phyloP scores from a whole-genome alignment of 2,329 filamentous ascomycete species.

The Gnomoniopsis sp. region DNA sequence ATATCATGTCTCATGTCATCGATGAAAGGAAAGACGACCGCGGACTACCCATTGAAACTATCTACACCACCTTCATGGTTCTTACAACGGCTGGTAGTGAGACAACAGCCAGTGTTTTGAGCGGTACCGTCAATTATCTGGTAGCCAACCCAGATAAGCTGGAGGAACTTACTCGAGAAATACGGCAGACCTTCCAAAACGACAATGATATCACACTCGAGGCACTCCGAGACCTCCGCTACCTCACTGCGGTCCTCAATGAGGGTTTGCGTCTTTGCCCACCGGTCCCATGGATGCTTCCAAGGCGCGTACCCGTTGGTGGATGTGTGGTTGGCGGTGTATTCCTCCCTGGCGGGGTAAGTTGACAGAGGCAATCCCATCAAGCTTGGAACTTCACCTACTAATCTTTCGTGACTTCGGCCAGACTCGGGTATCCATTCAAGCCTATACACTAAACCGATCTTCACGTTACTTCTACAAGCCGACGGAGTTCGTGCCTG shows the following conservation, averaged over 20 bases:
- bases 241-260: background rate
- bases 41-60: slow-evolving; percentile 23
- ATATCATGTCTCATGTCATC: slow-evolving; percentile 28
- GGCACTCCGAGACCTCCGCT: background rate
- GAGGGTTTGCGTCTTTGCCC: slow-evolving; percentile 2
- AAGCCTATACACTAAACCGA: slow-evolving; percentile 8
- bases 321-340: slow-evolving; percentile 23
- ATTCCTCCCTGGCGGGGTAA: slow-evolving; percentile 3
- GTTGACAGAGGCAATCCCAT: background rate
- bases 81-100: slow-evolving; percentile 29
- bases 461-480: background rate
- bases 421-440: slow-evolving; percentile 7
- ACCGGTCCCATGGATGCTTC: slow-evolving; percentile 2
- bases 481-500: background rate
- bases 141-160: slow-evolving; percentile 27
- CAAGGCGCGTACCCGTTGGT: slow-evolving; percentile 20
- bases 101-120: slow-evolving; percentile 30
- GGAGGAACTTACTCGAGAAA: slow-evolving; percentile 32
- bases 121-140: slow-evolving; percentile 25
- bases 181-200: slow-evolving; percentile 30
- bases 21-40: slow-evolving; percentile 12
- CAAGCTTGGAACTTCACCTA: slow-evolving; percentile 11
- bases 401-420: slow-evolving; percentile 14
- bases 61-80: slow-evolving; percentile 30
- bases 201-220: slow-evolving; percentile 31